Evolutionary conservation across 2,329 filamentous ascomycete genomes (phyloP).

Genomic region (Boeremia lycopersici): DNA sequence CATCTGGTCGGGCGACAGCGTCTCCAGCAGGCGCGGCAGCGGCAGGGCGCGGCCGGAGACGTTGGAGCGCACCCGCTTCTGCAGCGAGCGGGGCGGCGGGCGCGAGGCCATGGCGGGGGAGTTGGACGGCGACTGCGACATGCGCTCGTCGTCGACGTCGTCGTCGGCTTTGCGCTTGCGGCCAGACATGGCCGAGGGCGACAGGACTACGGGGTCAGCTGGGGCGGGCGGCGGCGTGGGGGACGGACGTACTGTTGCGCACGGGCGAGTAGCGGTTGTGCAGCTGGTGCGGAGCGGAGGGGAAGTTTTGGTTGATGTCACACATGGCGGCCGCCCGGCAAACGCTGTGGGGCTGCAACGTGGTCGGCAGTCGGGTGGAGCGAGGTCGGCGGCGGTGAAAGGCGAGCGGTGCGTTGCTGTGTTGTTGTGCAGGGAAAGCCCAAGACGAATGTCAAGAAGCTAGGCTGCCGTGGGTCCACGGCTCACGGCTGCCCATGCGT

Average conservation of each 20-base stretch:
- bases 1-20: slow-evolving; percentile 83
- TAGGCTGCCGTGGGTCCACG: slow-evolving; percentile 6
- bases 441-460: slow-evolving; percentile 16
- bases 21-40: slow-evolving; percentile 85
- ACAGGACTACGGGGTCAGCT: slow-evolving; percentile 39
- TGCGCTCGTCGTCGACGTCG: slow-evolving; percentile 76
- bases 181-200: slow-evolving; percentile 52
- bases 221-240: background rate
- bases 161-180: slow-evolving; percentile 90
- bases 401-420: slow-evolving; percentile 5
- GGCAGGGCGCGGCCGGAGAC: slow-evolving; percentile 69
- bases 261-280: slow-evolving; percentile 65
- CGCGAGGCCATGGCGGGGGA: slow-evolving; percentile 78
- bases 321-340: slow-evolving; percentile 50
- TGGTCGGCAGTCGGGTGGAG: slow-evolving; percentile 7
- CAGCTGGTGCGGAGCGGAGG: slow-evolving; percentile 66
- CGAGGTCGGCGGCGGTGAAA: slow-evolving; percentile 2
- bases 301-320: slow-evolving; percentile 67
- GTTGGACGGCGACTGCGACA: slow-evolving; percentile 85
- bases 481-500: background rate
- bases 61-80: slow-evolving; percentile 71
- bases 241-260: slow-evolving; percentile 59
- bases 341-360: slow-evolving; percentile 23
- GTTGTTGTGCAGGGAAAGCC: slow-evolving; percentile 31
- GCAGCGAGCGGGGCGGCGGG: slow-evolving; percentile 62